Evolutionary conservation across 192 early-diverging fungal genomes (phyloP).

Genomic region (Coemansia sp.): DNA sequence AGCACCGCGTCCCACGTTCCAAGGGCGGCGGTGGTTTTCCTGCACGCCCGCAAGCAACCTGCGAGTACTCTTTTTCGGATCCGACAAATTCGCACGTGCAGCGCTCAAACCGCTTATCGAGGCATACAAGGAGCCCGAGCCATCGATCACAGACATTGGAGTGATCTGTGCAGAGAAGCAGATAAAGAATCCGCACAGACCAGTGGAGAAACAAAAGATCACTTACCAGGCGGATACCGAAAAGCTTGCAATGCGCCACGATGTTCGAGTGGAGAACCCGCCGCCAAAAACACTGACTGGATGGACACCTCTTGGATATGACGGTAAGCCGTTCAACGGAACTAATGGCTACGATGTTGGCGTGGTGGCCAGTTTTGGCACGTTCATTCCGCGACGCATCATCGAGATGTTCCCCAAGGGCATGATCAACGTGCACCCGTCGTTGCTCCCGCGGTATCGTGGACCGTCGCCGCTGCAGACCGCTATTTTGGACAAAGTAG

Average conservation of each 20-base stretch:
- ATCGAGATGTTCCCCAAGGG: conserved; percentile 63
- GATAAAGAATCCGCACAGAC: too few species aligned
- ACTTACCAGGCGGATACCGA: conserved; percentile 13
- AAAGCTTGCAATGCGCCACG: conserved; percentile 1
- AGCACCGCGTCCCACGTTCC: too few species aligned
- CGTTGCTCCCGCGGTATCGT: conserved; percentile 87
- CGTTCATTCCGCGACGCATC: conserved; percentile 74
- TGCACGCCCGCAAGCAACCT: too few species aligned
- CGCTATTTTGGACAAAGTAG: conserved; percentile 73
- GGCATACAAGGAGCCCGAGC: conserved; percentile 32
- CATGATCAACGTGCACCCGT: conserved; percentile 91
- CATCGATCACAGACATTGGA: conserved; percentile 10
- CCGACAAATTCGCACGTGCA: conserved; percentile 72
- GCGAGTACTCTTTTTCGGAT: conserved; percentile 81
- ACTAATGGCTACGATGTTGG: conserved; percentile 68
- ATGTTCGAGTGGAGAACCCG: conserved; percentile 1
- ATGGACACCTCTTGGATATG: background rate
- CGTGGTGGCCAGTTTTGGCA: conserved; percentile 92
- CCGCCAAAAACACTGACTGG: too few species aligned
- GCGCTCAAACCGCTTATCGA: conserved; percentile 58
- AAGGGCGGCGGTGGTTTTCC: too few species aligned
- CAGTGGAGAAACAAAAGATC: too few species aligned
- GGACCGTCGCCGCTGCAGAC: conserved; percentile 89
- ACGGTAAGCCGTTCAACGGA: background rate
- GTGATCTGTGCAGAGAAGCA: conserved; percentile 12